Percentiles rank a stretch among this genome's conserved stretches.
phyloP scores from a whole-genome alignment of 129 eudicot genomes.

The Centrapalus pauciflorus region DNA sequence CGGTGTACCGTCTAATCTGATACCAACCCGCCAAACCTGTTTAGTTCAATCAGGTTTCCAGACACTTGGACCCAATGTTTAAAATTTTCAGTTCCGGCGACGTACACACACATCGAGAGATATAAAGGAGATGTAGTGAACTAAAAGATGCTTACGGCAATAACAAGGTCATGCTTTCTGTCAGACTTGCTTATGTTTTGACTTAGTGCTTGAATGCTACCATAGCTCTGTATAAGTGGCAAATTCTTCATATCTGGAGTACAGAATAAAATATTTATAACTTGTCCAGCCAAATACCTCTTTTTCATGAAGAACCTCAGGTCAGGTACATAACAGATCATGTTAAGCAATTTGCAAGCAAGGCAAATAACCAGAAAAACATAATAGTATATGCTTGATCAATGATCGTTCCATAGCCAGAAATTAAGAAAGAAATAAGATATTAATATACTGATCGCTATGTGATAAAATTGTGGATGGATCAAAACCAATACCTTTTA shows the following conservation, averaged over 20 bases:
- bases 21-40: too few species aligned
- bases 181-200: constrained; percentile 64
- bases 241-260: constrained; percentile 58
- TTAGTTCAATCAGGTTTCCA: too few species aligned
- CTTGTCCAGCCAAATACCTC: constrained; percentile 5
- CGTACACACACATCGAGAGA: too few species aligned
- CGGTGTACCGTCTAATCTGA: too few species aligned
- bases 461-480: neutral
- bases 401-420: neutral
- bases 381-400: neutral
- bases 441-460: neutral
- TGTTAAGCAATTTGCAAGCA: neutral
- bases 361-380: neutral
- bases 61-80: too few species aligned
- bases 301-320: neutral
- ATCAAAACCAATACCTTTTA: constrained; percentile 46
- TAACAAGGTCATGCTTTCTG: constrained; percentile 79
- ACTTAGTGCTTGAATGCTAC: constrained; percentile 59
- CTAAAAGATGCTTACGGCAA: constrained; percentile 64
- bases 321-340: neutral
- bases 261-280: neutral
- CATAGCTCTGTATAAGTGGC: constrained; percentile 83
- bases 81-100: too few species aligned
- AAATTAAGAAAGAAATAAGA: neutral
- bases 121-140: neutral